These are phyloP conservation scores for Trypanosoma rangeli DNA, from an alignment of 208 protist genomes.

Conservation along the genomic window DNA sequence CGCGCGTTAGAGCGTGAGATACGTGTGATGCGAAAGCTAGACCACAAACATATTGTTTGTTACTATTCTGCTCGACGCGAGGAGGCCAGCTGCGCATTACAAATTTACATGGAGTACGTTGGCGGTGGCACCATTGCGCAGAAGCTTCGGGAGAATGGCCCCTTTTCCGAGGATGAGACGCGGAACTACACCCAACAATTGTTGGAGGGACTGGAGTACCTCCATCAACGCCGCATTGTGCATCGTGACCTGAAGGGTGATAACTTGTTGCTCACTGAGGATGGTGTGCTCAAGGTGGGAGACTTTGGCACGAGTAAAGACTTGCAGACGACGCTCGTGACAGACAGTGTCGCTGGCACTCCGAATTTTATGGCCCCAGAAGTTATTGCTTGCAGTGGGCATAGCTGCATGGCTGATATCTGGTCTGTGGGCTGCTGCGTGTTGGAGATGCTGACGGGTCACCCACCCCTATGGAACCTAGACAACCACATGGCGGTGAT, in stretches of 20 bases:
- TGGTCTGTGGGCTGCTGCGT: slow-evolving; percentile 93
- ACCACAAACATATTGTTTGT: slow-evolving; percentile 89
- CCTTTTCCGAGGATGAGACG: slow-evolving; percentile 67
- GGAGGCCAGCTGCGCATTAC: slow-evolving; percentile 50
- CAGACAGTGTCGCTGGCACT: slow-evolving; percentile 87
- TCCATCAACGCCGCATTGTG: slow-evolving; percentile 83
- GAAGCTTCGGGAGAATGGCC: slow-evolving; percentile 52
- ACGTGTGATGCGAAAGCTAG: slow-evolving; percentile 88
- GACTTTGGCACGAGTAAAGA: slow-evolving; percentile 92
- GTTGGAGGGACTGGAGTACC: slow-evolving; percentile 83
- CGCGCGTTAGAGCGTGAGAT: slow-evolving; percentile 88
- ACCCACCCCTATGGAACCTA: slow-evolving; percentile 78
- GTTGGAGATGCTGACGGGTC: slow-evolving; percentile 89
- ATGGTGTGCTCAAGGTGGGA: slow-evolving; percentile 80
- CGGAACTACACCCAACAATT: slow-evolving; percentile 83
- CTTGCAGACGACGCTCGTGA: slow-evolving; percentile 77
- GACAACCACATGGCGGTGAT: slow-evolving; percentile 92
- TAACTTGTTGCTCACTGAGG: slow-evolving; percentile 87
- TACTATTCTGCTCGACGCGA: slow-evolving; percentile 82
- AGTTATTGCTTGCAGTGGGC: slow-evolving; percentile 87
- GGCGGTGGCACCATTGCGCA: slow-evolving; percentile 79
- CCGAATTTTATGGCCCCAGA: slow-evolving; percentile 95
- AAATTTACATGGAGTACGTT: slow-evolving; percentile 94
- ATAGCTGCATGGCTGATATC: slow-evolving; percentile 88
- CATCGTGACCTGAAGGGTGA: slow-evolving; percentile 93